phyloP scores from a whole-genome alignment of 208 protist genomes.

The Leptomonas pyrrhocoris region DNA sequence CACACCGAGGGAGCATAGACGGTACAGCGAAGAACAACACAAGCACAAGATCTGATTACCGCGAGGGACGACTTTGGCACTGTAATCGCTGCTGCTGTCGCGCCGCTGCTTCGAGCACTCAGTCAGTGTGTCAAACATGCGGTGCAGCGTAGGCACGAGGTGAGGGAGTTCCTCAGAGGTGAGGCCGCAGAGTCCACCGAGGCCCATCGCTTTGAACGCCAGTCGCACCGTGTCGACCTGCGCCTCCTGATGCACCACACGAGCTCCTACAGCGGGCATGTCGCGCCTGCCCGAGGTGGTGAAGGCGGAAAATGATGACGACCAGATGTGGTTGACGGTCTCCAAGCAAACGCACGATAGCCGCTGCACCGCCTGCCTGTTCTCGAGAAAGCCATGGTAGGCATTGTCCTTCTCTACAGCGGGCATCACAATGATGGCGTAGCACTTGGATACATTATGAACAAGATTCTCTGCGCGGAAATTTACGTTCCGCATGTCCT shows the following conservation, averaged over 20 bases:
- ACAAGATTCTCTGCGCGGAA: not conserved
- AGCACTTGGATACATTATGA: not conserved
- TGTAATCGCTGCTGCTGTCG: not conserved
- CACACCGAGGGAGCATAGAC: conserved; percentile 9
- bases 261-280: not conserved
- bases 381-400: not conserved
- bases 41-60: not conserved
- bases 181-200: not conserved
- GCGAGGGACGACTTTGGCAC: no score
- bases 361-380: not conserved
- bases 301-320: conserved; percentile 2
- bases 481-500: not conserved
- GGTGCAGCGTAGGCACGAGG: not conserved
- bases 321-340: conserved; percentile 2
- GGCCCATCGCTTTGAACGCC: not conserved
- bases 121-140: not conserved
- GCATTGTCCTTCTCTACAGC: not conserved
- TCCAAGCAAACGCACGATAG: not conserved
- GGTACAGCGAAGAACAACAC: not conserved
- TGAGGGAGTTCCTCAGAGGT: conserved; percentile 12
- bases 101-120: not conserved
- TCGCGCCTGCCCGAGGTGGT: not conserved
- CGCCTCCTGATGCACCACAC: no score
- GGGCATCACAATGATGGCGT: not conserved
- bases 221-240: not conserved